Conservation (phyloP, 495 filamentous ascomycete genomes). For the Penicillium taxi region DNA sequence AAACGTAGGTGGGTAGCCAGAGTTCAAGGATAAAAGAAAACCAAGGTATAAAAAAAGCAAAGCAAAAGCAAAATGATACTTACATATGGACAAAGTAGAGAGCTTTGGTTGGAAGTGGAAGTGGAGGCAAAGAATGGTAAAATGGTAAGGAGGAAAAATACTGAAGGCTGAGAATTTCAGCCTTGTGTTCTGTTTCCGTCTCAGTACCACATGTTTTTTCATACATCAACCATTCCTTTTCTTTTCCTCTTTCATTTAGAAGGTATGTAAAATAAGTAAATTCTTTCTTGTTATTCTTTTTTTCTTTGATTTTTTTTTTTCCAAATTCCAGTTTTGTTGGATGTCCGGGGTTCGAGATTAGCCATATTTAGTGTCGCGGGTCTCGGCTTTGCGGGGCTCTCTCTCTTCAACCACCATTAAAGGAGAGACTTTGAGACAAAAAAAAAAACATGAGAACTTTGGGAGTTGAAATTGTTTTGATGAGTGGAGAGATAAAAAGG, state of each 20-base stretch:
- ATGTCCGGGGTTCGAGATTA: constrained; percentile 4
- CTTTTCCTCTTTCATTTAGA: not conserved
- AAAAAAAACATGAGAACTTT: not conserved
- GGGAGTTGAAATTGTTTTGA: not conserved
- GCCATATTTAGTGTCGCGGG: constrained; percentile 1
- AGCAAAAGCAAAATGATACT: constrained; percentile 12
- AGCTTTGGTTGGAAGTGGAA: constrained; percentile 14
- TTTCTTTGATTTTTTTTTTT: not conserved
- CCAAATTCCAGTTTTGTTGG: not conserved
- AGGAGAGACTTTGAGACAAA: too few relatives aligned
- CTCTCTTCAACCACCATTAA: constrained; percentile 11
- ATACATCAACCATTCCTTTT: not conserved
- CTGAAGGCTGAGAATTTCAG: constrained; percentile 1
- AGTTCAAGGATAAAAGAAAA: constrained; percentile 12
- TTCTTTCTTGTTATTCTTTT: not conserved
- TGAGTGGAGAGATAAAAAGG: constrained; percentile 4
- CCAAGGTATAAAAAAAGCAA: constrained; percentile 10
- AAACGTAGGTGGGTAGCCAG: constrained; percentile 34
- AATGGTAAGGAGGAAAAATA: constrained; percentile 11
- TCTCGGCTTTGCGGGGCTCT: constrained; percentile 3
- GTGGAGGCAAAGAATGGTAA: constrained; percentile 12
- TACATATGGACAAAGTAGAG: constrained; percentile 13
- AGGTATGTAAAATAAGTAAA: not conserved
- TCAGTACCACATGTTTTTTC: constrained; percentile 1
- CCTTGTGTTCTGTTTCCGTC: not conserved